Evolutionary conservation across 148 eudicot species (phyloP), one percentile per base, ranked within the genome.

Genomic region (Drosera capensis): DNA sequence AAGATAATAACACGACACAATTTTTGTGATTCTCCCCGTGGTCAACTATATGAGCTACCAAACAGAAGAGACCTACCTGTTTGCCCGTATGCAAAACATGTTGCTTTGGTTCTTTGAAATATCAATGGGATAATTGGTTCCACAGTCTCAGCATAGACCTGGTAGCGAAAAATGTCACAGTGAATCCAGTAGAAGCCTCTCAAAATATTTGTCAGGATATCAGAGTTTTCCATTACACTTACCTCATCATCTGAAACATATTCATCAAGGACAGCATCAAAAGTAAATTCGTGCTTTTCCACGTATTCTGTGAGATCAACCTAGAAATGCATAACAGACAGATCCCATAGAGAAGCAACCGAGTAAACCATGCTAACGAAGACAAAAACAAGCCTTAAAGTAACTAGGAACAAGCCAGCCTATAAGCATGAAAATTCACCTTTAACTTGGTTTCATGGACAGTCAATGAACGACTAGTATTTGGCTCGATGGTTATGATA

Each of bases 51-150:
- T n/a, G n/a, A n/a, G n/a, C n/a, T n/a, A 28, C 11, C 8, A 35
- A 15, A 19, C 20, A 2, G 7, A 35, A 52, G 25, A 17, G 21
- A 57, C 73, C 43, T 72, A 51, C 94, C 94, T 72, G 94, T 82
- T 56, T 82, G 94, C 28, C 94, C 94, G 66, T 82, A 82, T 8
- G 94, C 94, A 70, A 82, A 82, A 66, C 94, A 82, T 14, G 94
- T 82, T 49, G 94, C 94, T 66, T 82, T 82, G 46, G 94, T 82
- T 53, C 70, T 63, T 46, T 75, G 79, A 56, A 82, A 82, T 40
- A 82, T 72, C 18, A 78, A 56, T 8, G 94, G 94, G 29, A 82
- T 71, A 20, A 82, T 64, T 8, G 81, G 86, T 70, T 75, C 77
- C 51, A 82, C 86, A 15, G 94, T 82, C 56, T 78, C 82, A 20